Base-by-base conservation (phyloP, 177 flowering plant genomes). In the Tripterygium wilfordii region DNA sequence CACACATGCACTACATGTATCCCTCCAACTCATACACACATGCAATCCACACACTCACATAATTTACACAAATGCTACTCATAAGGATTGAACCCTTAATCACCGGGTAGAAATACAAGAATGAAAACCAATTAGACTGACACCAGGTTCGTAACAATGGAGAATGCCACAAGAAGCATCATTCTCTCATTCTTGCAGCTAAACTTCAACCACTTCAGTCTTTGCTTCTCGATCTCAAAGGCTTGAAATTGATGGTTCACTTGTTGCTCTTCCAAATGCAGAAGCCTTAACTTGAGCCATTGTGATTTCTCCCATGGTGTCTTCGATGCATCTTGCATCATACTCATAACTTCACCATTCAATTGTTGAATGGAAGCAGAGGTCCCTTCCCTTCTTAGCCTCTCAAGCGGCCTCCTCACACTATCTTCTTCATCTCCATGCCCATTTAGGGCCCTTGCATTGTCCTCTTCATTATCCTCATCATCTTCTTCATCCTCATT, bases 151-250 rank as follows among this genome's bases (percentile, higher is more conserved):
- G 5, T 78, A 61, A n/a, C n/a, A n/a, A n/a, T n/a, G n/a, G n/a
- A n/a, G n/a, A n/a, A n/a, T n/a, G n/a, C n/a, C 0, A 92, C 51
- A 5, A 89, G 55, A 41, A 92, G 77, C 21, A 77, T 48, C 97
- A 89, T 86, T 18, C 91, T 76, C 36, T 92, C 95, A 44, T 67
- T 84, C 71, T 84, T 82, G 57, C 74, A 56, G 53, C 91, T 75
- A 27, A 72, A 92, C 53, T 70, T 92, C 24, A 71, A 31, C 98
- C 98, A 92, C 56, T 92, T 92, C 50, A 84, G 49, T 53, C 89
- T 61, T 60, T 79, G 88, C 61, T 81, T 89, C 75, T 89, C 99
- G 1, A 92, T 67, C 79, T 89, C 95, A 28, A 69, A 72, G 14
- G 82, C 85, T 53, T 83, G 58, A 10, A 25, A 42, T 36, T 75